Conservation (phyloP, 176 grass and related monocot genomes). For the Lolium rigidum region DNA sequence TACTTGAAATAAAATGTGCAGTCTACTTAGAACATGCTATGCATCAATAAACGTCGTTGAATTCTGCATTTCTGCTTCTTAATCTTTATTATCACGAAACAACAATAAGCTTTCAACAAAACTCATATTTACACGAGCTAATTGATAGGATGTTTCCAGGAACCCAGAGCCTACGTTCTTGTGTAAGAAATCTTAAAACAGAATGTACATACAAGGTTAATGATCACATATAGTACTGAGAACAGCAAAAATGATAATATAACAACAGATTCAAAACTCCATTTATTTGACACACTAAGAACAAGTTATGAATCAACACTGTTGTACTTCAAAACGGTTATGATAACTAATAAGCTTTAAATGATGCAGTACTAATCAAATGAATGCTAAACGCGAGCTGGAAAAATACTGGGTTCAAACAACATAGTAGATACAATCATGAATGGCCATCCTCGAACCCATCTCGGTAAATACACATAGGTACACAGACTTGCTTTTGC, state of each 20-base stretch:
- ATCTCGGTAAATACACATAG: neutral
- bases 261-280: neutral
- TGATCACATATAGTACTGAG: neutral
- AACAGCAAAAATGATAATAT: constrained; percentile 16
- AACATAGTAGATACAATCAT: neutral
- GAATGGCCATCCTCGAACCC: constrained; percentile 3
- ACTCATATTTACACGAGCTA: neutral
- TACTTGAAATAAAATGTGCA: constrained; percentile 7
- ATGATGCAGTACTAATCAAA: neutral
- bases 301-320: neutral
- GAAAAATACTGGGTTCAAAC: neutral
- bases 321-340: neutral
- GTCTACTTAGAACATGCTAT: neutral
- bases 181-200: constrained; percentile 9
- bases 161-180: neutral
- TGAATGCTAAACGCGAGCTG: neutral
- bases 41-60: neutral
- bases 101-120: constrained; percentile 11
- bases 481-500: neutral
- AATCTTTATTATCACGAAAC: neutral
- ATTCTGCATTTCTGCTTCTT: neutral
- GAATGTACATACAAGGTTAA: neutral
- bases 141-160: neutral
- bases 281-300: neutral
- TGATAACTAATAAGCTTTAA: neutral